phyloP scores from a whole-genome alignment of 192 early-diverging fungal species.

The Phycomyces blakesleeanus region DNA sequence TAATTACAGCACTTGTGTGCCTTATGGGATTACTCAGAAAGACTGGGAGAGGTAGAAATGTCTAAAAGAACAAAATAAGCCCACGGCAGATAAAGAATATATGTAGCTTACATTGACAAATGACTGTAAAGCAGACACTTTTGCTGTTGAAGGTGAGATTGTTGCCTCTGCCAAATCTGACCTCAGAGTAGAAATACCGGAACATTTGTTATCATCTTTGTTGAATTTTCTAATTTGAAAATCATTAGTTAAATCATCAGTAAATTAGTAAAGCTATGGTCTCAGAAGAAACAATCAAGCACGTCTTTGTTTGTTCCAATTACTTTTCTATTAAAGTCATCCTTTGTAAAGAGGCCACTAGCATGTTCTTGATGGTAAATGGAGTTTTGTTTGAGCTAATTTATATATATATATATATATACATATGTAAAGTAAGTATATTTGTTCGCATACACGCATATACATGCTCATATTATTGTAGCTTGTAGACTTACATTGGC shows the following conservation, averaged over 20 bases:
- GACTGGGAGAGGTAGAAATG: constrained; percentile 25
- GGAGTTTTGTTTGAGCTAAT: constrained; percentile 20
- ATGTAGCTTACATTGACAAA: constrained; percentile 28
- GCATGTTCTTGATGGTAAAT: constrained; percentile 41
- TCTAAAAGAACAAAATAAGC: constrained; percentile 11
- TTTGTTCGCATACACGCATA: not conserved
- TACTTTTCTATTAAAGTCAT: constrained; percentile 33
- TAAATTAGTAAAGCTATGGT: too few relatives aligned
- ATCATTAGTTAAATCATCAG: too few relatives aligned
- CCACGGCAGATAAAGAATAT: not conserved
- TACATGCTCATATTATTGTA: not conserved
- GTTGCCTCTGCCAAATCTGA: constrained; percentile 32
- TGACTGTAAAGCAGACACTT: constrained; percentile 25
- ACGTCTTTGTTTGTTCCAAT: too few relatives aligned
- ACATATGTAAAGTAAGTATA: not conserved
- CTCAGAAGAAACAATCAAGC: too few relatives aligned
- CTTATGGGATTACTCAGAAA: constrained; percentile 24
- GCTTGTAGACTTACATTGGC: constrained; percentile 18
- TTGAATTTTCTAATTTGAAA: constrained; percentile 10
- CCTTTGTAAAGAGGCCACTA: constrained; percentile 36
- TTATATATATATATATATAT: not conserved
- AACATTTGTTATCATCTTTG: constrained; percentile 16
- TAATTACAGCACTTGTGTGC: constrained; percentile 19
- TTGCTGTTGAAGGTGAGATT: constrained; percentile 28
- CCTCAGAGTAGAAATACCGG: constrained; percentile 32